Conservation (phyloP, 768 basidiomycete genomes). For the Mycena vitilis region DNA sequence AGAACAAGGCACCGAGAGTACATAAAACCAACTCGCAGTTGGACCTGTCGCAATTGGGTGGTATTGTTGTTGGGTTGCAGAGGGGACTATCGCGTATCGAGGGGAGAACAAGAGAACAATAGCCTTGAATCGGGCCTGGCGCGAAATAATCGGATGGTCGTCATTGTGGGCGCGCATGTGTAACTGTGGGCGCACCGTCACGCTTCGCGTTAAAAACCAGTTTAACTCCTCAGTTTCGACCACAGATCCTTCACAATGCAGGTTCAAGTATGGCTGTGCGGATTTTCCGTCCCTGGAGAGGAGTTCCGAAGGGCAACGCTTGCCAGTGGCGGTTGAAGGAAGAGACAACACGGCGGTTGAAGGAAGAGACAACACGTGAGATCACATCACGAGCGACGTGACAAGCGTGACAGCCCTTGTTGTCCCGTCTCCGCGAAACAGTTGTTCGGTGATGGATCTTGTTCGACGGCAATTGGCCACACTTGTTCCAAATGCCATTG, state of each 20-base stretch:
- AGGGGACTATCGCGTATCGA: background rate
- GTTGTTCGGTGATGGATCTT: background rate
- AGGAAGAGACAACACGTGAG: background rate
- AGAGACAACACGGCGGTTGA: background rate
- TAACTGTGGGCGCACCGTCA: conserved; percentile 8
- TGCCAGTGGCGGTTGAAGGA: background rate
- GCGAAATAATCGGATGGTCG: background rate
- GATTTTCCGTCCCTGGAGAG: background rate
- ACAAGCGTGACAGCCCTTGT: conserved; percentile 18
- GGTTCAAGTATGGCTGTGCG: background rate
- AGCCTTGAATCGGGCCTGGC: background rate
- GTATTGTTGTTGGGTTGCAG: no score
- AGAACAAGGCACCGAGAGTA: conserved; percentile 9
- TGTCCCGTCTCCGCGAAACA: background rate
- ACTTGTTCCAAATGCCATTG: conserved; percentile 7
- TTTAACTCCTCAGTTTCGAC: background rate
- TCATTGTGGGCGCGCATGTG: conserved; percentile 8
- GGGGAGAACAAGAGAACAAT: background rate
- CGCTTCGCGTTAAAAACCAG: no score
- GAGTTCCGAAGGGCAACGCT: background rate
- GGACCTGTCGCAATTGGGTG: no score
- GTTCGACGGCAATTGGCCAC: background rate
- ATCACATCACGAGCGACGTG: conserved; percentile 12
- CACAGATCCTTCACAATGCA: background rate
- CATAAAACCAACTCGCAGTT: background rate